Evolutionary conservation across 495 filamentous ascomycete genomes (phyloP).

Genomic region (Podospora comata): DNA sequence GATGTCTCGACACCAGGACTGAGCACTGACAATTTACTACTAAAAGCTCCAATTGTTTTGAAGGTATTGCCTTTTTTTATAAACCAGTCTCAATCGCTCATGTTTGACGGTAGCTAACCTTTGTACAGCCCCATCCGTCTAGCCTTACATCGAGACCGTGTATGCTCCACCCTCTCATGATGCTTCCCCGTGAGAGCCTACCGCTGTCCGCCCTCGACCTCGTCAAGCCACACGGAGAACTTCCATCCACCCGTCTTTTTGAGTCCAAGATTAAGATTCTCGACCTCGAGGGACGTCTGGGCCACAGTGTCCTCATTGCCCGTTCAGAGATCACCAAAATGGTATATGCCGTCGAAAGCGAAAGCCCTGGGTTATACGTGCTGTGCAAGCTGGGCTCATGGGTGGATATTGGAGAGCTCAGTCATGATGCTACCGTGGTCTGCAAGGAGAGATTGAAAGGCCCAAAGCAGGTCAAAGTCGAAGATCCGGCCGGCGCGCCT

Average conservation of each 20-base stretch:
- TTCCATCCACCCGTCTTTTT: conserved; percentile 54
- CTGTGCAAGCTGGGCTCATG: conserved; percentile 66
- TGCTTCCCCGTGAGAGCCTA: conserved; percentile 58
- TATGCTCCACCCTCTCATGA: conserved; percentile 57
- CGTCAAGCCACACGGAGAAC: conserved; percentile 46
- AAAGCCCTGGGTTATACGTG: conserved; percentile 62
- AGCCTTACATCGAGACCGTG: conserved; percentile 56
- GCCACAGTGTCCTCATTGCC: conserved; percentile 63
- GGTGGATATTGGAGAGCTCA: conserved; percentile 55
- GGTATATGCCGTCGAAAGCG: conserved; percentile 71
- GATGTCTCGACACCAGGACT: conserved; percentile 15
- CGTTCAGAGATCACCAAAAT: conserved; percentile 55
- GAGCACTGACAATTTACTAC: conserved; percentile 48
- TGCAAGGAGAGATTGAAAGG: conserved; percentile 29
- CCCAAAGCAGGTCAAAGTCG: conserved; percentile 13
- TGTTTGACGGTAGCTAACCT: conserved; percentile 18
- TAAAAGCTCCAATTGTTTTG: conserved; percentile 47
- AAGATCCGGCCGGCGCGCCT: conserved; percentile 18
- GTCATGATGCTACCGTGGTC: conserved; percentile 40
- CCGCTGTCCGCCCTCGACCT: conserved; percentile 61
- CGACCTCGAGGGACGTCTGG: conserved; percentile 54
- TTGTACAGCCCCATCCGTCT: conserved; percentile 54
- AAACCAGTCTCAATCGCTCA: not conserved
- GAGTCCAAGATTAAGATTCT: conserved; percentile 60
- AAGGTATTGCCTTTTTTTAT: conserved; percentile 35